Conservation (phyloP, 2,329 filamentous ascomycete genomes). For the Hortaea werneckii region DNA sequence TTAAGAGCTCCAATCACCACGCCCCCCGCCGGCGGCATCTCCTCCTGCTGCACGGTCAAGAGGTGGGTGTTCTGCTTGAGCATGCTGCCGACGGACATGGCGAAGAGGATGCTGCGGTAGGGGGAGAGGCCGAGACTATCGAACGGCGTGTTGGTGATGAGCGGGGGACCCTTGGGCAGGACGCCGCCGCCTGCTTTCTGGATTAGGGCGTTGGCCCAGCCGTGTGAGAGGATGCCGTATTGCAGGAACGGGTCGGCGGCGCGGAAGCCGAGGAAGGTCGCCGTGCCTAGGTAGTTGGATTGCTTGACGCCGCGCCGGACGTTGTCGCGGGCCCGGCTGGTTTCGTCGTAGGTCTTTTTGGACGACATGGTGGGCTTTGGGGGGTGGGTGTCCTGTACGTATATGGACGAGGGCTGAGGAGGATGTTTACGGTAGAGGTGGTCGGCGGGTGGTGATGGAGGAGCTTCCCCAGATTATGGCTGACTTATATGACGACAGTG, state of each 20-base stretch:
- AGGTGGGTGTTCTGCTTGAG: conserved; percentile 50
- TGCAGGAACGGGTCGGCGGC: conserved; percentile 39
- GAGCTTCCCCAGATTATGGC: too few relatives aligned
- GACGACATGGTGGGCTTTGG: background rate
- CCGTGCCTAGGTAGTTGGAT: conserved; percentile 28
- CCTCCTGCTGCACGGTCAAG: conserved; percentile 37
- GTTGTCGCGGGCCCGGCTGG: conserved; percentile 10
- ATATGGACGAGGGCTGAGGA: too few relatives aligned
- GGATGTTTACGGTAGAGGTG: too few relatives aligned
- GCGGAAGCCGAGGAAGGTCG: conserved; percentile 37
- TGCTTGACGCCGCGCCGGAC: conserved; percentile 33
- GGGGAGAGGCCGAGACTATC: conserved; percentile 38
- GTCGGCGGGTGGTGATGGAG: too few relatives aligned
- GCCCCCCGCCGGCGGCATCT: conserved; percentile 37
- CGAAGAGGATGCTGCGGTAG: conserved; percentile 41
- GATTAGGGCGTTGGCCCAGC: conserved; percentile 34
- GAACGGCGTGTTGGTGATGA: conserved; percentile 31
- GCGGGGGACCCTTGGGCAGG: conserved; percentile 32
- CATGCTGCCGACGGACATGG: conserved; percentile 43
- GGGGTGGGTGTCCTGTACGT: too few relatives aligned
- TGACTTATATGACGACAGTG: too few relatives aligned
- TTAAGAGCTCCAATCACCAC: conserved; percentile 43
- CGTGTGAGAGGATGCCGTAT: conserved; percentile 39
- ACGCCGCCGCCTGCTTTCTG: conserved; percentile 35
- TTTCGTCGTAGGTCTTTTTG: conserved; percentile 7